Evolutionary conservation across 495 filamentous ascomycete genomes (phyloP).

Genomic region (Endocarpon pusillum): DNA sequence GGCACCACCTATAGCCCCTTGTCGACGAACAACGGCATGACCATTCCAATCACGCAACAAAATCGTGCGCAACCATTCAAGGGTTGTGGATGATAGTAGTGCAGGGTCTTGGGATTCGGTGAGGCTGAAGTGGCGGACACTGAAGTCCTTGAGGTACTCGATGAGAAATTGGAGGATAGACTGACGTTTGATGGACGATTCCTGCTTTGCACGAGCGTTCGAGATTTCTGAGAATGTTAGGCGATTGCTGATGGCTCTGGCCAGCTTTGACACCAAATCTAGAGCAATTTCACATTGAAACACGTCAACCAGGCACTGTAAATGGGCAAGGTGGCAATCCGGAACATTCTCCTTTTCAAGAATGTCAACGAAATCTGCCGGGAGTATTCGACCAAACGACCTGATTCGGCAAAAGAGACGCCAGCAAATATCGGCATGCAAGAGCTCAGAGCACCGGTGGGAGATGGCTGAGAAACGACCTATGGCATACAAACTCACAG

Average conservation of each 20-base stretch:
- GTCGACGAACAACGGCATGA: conserved; percentile 44
- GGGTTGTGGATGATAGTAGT: no score
- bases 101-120: background rate
- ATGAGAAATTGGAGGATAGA: conserved; percentile 1
- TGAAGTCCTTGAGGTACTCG: conserved; percentile 3
- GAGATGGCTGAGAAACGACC: no score
- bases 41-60: conserved; percentile 68
- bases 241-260: conserved; percentile 34
- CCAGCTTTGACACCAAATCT: conserved; percentile 34
- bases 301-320: no score
- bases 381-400: conserved; percentile 27
- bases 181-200: background rate
- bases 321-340: no score
- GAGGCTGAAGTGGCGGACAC: background rate
- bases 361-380: conserved; percentile 31
- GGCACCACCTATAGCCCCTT: conserved; percentile 52
- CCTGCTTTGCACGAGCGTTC: conserved; percentile 19
- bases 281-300: conserved; percentile 45
- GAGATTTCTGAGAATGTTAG: conserved; percentile 34
- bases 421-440: no score
- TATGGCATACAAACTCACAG: no score
- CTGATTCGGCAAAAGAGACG: no score
- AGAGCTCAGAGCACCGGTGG: no score
- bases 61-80: conserved; percentile 64
- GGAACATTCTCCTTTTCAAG: conserved; percentile 28